Conservation (phyloP, 805 yeast genomes). For the Candida glaebosa region DNA sequence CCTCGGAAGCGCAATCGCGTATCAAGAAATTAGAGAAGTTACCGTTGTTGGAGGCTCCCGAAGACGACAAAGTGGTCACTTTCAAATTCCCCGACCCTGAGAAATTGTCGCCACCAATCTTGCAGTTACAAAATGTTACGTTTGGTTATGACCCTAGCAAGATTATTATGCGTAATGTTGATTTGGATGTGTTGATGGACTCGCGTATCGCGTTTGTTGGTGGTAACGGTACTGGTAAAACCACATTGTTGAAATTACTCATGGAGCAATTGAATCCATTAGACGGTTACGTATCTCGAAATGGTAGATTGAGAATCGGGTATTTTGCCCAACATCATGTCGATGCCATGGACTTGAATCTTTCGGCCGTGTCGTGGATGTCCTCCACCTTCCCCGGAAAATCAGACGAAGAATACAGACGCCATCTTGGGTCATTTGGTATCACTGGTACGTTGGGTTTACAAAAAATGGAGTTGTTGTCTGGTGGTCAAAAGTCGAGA, state of each 20-base stretch:
- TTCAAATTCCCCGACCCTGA: conserved; percentile 97
- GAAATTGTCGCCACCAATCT: conserved; percentile 85
- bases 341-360: conserved; percentile 87
- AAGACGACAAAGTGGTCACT: conserved; percentile 78
- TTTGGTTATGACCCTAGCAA: conserved; percentile 76
- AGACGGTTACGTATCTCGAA: conserved; percentile 73
- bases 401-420: conserved; percentile 93
- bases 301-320: conserved; percentile 87
- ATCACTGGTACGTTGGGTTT: conserved; percentile 91
- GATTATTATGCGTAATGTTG: conserved; percentile 70
- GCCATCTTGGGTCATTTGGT: conserved; percentile 95
- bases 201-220: conserved; percentile 96
- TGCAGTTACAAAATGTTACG: conserved; percentile 80
- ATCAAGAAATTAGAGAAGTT: conserved; percentile 94
- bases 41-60: conserved; percentile 91
- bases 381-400: conserved; percentile 85
- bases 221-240: conserved; percentile 99
- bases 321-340: conserved; percentile 99
- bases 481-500: conserved; percentile 98
- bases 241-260: conserved; percentile 83
- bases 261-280: conserved; percentile 75
- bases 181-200: conserved; percentile 86
- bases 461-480: conserved; percentile 82
- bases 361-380: conserved; percentile 94
- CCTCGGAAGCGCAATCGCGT: conserved; percentile 96